Percentiles rank a stretch among this genome's conserved stretches.
Conservation (phyloP, 345 rosid species). For the Populus alba region DNA sequence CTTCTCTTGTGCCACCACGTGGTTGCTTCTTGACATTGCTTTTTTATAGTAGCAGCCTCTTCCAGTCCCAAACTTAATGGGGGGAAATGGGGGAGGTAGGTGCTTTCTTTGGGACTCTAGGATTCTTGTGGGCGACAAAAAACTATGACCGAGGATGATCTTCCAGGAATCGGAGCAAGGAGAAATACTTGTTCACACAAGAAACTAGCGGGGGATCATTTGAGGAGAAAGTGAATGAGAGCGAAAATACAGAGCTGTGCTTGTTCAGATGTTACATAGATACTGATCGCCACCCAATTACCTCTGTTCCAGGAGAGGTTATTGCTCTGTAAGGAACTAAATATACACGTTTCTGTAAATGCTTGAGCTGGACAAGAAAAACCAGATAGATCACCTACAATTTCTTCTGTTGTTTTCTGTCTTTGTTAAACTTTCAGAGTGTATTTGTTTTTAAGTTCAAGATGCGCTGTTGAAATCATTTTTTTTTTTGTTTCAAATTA, state of each 20-base stretch:
- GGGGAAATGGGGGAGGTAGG: constrained; percentile 74
- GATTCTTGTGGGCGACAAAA: constrained; percentile 48
- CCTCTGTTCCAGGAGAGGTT: not conserved
- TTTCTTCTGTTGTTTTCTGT: not conserved
- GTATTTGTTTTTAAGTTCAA: too few relatives aligned
- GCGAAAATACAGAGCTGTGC: not conserved
- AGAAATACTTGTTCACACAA: constrained; percentile 35
- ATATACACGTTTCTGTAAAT: not conserved
- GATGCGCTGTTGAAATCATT: too few relatives aligned
- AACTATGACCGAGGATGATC: not conserved
- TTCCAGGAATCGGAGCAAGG: constrained; percentile 26
- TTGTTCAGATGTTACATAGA: not conserved
- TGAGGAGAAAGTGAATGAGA: constrained; percentile 56
- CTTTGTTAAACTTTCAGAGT: not conserved
- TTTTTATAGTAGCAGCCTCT: constrained; percentile 63
- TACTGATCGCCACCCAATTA: not conserved
- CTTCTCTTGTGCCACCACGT: constrained; percentile 48
- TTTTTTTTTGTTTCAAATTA: too few relatives aligned
- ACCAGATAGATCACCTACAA: not conserved
- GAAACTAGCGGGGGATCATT: constrained; percentile 73
- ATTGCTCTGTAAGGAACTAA: not conserved
- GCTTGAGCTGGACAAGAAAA: not conserved
- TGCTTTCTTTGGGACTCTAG: constrained; percentile 61
- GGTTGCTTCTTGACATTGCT: constrained; percentile 68
- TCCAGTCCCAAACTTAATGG: constrained; percentile 66